phyloP scores from a whole-genome alignment of 2,329 filamentous ascomycete species.

The Penicillium freii region DNA sequence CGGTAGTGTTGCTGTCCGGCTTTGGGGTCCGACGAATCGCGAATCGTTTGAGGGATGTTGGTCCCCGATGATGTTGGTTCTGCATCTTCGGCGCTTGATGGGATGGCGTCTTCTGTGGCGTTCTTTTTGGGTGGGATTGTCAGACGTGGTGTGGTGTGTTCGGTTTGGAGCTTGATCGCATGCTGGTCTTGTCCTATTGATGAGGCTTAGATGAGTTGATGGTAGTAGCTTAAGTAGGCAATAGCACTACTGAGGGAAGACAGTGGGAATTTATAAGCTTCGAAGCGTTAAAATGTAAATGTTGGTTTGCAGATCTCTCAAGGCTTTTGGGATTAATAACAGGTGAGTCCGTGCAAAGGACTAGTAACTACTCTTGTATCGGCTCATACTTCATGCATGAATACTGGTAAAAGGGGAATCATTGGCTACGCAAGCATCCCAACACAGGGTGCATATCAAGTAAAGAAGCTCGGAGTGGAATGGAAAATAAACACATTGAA shows the following conservation, averaged over 20 bases:
- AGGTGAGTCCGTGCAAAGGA: not conserved
- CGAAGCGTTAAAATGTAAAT: too few relatives aligned
- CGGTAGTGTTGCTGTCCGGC: not conserved
- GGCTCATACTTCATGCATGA: not conserved
- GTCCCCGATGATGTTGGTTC: not conserved
- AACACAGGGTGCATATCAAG: conserved; percentile 6
- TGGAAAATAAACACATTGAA: conserved; percentile 39
- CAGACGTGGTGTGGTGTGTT: not conserved
- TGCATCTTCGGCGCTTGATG: not conserved
- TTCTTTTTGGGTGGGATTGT: not conserved
- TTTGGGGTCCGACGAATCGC: not conserved
- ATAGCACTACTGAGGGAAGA: not conserved
- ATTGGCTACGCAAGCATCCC: conserved; percentile 13
- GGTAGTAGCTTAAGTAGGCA: not conserved
- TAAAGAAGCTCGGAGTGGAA: conserved; percentile 17
- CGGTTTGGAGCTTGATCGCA: not conserved
- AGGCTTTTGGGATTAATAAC: not conserved
- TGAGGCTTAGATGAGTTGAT: not conserved
- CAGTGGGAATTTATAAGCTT: not conserved
- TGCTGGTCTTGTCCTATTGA: not conserved
- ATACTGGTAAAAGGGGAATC: conserved; percentile 8
- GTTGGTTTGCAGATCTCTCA: not conserved
- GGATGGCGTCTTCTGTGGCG: not conserved
- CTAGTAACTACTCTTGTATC: not conserved
- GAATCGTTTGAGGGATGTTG: not conserved